Conservation (phyloP, 495 filamentous ascomycete genomes). For the Daldinia caldariorum region DNA sequence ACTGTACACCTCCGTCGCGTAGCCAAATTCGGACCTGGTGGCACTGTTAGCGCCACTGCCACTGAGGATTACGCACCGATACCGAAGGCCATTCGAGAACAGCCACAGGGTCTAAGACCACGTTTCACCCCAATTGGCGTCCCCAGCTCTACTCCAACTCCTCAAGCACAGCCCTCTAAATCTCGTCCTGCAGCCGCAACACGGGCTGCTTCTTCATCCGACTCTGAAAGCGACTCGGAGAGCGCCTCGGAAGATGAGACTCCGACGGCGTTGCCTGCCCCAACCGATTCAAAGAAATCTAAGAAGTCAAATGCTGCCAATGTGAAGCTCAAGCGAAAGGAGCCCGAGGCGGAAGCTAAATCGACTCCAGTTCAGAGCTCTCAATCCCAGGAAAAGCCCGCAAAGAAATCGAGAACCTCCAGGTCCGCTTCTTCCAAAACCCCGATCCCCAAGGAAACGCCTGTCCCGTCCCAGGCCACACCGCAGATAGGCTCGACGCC, state of each 20-base stretch:
- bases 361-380: slow-evolving; percentile 10
- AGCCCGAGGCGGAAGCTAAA: slow-evolving; percentile 22
- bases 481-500: not conserved
- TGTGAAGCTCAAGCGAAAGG: slow-evolving; percentile 43
- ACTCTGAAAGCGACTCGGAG: slow-evolving; percentile 41
- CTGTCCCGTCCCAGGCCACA: not conserved
- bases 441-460: slow-evolving; percentile 13
- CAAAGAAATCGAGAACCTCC: slow-evolving; percentile 40
- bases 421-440: slow-evolving; percentile 3
- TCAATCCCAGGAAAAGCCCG: slow-evolving; percentile 36
- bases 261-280: slow-evolving; percentile 27
- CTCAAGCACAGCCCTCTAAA: not conserved
- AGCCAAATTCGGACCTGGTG: slow-evolving; percentile 52
- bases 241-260: slow-evolving; percentile 47
- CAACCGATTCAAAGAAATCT: slow-evolving; percentile 28
- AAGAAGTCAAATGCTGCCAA: slow-evolving; percentile 35
- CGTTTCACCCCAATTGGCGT: slow-evolving; percentile 58
- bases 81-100: slow-evolving; percentile 51
- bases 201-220: slow-evolving; percentile 16
- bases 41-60: slow-evolving; percentile 35
- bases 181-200: not conserved
- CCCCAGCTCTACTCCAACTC: slow-evolving; percentile 26
- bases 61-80: slow-evolving; percentile 40
- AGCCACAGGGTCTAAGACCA: slow-evolving; percentile 56
- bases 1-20: slow-evolving; percentile 56